A percentile compares a stretch with the other conserved stretches of the same genome.
Evolutionary conservation across 2,329 filamentous ascomycete species (phyloP).

Genomic region (Sclerotinia sclerotiorum): DNA sequence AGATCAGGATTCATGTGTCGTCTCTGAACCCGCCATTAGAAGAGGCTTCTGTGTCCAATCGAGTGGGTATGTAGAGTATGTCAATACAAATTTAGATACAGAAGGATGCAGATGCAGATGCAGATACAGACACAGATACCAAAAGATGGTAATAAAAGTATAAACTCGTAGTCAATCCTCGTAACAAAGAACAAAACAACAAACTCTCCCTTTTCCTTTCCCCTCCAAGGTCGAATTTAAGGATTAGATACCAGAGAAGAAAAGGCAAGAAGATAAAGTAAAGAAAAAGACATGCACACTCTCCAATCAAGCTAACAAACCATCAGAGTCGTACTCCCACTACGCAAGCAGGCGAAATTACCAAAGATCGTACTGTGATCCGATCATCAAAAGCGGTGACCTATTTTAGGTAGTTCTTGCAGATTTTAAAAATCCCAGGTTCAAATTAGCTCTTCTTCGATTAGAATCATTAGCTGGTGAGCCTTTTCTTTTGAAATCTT

Average conservation of each 20-base stretch:
- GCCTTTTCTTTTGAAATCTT: not conserved
- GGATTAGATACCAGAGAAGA: too few relatives aligned
- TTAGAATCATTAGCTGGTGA: too few relatives aligned
- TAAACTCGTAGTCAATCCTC: not conserved
- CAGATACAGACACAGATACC: not conserved
- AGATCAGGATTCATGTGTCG: not conserved
- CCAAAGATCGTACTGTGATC: conserved; percentile 13
- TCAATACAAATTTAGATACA: not conserved
- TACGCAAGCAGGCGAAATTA: not conserved
- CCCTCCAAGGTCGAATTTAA: too few relatives aligned
- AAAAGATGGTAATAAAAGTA: too few relatives aligned
- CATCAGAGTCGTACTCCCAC: not conserved
- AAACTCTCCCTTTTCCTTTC: not conserved
- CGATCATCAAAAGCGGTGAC: conserved; percentile 19
- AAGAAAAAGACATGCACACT: not conserved
- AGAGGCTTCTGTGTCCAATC: not conserved
- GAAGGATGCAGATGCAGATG: not conserved
- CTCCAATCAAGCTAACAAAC: not conserved
- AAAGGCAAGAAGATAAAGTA: not conserved
- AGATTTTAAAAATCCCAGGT: not conserved
- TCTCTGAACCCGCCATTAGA: not conserved
- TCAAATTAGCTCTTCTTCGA: not conserved
- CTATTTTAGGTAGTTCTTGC: not conserved
- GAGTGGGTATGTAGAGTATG: not conserved
- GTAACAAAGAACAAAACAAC: not conserved